Conservation (phyloP, 2,329 filamentous ascomycete genomes). For the Cordyceps farinosa region DNA sequence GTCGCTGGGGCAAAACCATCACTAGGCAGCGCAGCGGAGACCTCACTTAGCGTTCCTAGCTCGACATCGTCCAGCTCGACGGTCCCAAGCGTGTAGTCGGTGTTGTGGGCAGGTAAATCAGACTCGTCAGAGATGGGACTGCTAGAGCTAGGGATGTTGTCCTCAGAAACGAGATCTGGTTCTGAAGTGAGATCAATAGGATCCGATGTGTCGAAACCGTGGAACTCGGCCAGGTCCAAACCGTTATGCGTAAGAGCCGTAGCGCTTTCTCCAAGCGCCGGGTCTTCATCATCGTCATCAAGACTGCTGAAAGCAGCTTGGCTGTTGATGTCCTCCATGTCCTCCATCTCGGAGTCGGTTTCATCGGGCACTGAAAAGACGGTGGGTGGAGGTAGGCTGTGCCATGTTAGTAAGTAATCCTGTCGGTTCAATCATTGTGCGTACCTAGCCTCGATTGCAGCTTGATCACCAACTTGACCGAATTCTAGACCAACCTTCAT, state of each 20-base stretch:
- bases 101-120: background rate
- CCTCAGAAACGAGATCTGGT: conserved; percentile 2
- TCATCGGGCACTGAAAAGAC: conserved; percentile 44
- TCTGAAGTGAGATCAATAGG: conserved; percentile 16
- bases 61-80: background rate
- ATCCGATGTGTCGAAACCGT: conserved; percentile 6
- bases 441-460: background rate
- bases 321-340: conserved; percentile 22
- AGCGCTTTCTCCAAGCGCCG: conserved; percentile 12
- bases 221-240: background rate
- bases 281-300: background rate
- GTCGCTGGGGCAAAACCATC: background rate
- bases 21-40: background rate
- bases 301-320: too few relatives aligned
- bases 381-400: conserved; percentile 24
- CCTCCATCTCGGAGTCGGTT: conserved; percentile 25
- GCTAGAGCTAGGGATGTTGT: conserved; percentile 1
- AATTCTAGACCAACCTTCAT: conserved; percentile 34
- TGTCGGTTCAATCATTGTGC: background rate
- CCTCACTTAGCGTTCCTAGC: background rate
- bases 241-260: background rate
- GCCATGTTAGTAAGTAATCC: conserved; percentile 21
- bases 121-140: background rate
- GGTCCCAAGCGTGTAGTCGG: background rate
- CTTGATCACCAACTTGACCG: conserved; percentile 26